phyloP scores from a whole-genome alignment of 305 asterid genomes.

The Fraxinus velutina region DNA sequence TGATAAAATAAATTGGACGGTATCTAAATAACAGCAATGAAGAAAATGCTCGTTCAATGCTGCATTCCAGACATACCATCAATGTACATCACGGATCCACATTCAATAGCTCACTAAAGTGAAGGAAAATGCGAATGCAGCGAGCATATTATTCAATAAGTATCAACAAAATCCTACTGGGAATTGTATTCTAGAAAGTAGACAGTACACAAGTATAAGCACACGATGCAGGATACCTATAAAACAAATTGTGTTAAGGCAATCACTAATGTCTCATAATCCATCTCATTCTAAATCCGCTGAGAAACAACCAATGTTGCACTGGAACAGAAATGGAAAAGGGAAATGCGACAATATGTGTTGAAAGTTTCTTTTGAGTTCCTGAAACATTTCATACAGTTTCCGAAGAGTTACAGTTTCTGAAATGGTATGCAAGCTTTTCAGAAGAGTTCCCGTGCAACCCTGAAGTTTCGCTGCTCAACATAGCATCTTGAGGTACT shows the following conservation, averaged over 20 bases:
- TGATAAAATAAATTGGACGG: not conserved
- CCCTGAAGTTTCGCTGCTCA: not conserved
- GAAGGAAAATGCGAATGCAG: not conserved
- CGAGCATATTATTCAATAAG: not conserved
- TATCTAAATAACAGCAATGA: not conserved
- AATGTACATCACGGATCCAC: not conserved
- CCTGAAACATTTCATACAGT: not conserved
- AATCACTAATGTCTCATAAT: conserved; percentile 1
- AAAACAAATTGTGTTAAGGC: not conserved
- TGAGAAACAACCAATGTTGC: not conserved
- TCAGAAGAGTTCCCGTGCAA: not conserved
- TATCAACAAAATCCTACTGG: not conserved
- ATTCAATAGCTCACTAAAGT: not conserved
- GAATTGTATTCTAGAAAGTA: not conserved
- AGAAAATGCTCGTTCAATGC: not conserved
- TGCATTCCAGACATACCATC: not conserved
- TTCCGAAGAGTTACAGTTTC: not conserved
- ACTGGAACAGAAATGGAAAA: too few species aligned
- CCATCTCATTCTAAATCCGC: conserved; percentile 1
- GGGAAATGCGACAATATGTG: too few species aligned
- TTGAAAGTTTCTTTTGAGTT: not conserved
- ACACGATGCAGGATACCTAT: not conserved
- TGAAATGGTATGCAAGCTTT: not conserved
- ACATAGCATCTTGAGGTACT: not conserved
- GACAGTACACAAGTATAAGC: not conserved